Evolutionary conservation across 768 basidiomycete species (phyloP).

Genomic region (Macrolepiota dolichaula): DNA sequence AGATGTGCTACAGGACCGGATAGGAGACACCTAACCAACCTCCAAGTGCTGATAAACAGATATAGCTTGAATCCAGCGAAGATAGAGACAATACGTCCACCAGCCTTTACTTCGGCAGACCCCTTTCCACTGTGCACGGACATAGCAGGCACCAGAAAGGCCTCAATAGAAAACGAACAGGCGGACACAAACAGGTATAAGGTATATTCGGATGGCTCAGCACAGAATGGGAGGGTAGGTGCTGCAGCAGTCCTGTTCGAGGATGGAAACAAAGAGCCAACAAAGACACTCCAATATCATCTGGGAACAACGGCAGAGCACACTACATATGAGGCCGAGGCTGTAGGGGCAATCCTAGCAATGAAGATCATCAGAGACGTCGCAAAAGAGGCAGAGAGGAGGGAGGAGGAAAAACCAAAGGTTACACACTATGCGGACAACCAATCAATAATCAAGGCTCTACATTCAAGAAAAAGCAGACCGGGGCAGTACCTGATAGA

Average conservation of each 20-base stretch:
- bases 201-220: constrained; percentile 20
- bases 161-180: constrained; percentile 6
- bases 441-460: constrained; percentile 14
- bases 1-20: too few species aligned
- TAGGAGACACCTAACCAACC: constrained; percentile 5
- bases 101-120: not conserved
- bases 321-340: constrained; percentile 21
- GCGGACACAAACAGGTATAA: constrained; percentile 4
- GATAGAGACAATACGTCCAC: constrained; percentile 11
- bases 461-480: not conserved
- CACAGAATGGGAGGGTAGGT: constrained; percentile 16
- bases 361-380: constrained; percentile 9
- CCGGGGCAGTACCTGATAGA: constrained; percentile 14
- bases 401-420: not conserved
- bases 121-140: not conserved
- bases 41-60: constrained; percentile 8
- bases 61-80: not conserved
- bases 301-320: constrained; percentile 15
- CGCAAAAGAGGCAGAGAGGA: not conserved
- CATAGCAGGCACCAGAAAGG: constrained; percentile 2
- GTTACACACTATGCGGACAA: constrained; percentile 15
- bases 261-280: not conserved
- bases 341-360: constrained; percentile 19
- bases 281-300: constrained; percentile 4
- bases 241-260: constrained; percentile 18